These are phyloP conservation scores for Exophiala calicioides DNA, from an alignment of 2,329 filamentous ascomycete genomes.

Conservation along the genomic window DNA sequence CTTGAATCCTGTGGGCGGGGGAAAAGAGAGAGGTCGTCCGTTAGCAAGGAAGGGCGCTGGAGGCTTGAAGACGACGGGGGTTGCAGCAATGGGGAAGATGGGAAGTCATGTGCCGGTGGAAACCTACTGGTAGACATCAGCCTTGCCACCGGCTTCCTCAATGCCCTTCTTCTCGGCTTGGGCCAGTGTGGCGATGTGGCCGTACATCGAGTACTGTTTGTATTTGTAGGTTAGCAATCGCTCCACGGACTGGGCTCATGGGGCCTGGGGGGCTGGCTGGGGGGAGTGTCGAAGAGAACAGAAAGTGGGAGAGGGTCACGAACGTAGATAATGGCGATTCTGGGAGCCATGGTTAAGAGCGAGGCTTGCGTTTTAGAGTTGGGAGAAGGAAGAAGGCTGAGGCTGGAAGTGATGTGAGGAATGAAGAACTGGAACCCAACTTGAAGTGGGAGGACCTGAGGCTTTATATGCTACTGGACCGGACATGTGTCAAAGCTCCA, in stretches of 20 bases:
- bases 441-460: background rate
- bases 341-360: slow-evolving; percentile 72
- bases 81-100: no score
- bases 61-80: background rate
- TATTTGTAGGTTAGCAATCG: slow-evolving; percentile 11
- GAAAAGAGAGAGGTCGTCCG: no score
- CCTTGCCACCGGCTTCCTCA: slow-evolving; percentile 78
- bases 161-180: slow-evolving; percentile 90
- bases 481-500: no score
- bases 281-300: background rate
- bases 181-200: slow-evolving; percentile 81
- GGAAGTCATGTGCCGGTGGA: no score
- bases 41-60: no score
- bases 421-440: no score
- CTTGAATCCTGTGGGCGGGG: slow-evolving; percentile 61
- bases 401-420: background rate
- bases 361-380: background rate
- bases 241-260: background rate
- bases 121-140: slow-evolving; percentile 76
- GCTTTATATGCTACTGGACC: no score
- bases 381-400: background rate
- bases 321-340: slow-evolving; percentile 88
- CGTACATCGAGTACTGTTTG: slow-evolving; percentile 84
- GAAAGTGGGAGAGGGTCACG: slow-evolving; percentile 40
- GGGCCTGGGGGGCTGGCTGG: background rate